These are phyloP conservation scores for Penicillium sp. DNA, from an alignment of 2,329 filamentous ascomycete species.

Conservation along the genomic window DNA sequence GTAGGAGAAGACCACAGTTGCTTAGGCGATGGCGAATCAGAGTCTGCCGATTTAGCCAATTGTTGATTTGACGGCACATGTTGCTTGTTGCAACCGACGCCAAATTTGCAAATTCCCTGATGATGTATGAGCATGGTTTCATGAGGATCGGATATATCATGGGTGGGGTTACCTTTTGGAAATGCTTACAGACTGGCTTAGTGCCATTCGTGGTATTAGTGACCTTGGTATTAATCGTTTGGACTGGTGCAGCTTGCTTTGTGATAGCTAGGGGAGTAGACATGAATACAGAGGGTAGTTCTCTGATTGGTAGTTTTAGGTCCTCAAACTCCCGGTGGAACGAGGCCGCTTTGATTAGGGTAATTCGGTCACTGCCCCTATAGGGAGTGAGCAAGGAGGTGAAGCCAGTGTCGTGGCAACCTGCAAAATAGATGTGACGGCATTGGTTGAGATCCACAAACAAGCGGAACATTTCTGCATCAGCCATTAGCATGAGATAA, in stretches of 20 bases:
- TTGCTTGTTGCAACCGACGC: slow-evolving; percentile 31
- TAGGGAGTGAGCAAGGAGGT: slow-evolving; percentile 57
- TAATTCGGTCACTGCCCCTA: slow-evolving; percentile 54
- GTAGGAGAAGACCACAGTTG: slow-evolving; percentile 11
- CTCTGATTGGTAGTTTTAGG: slow-evolving; percentile 52
- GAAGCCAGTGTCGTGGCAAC: slow-evolving; percentile 62
- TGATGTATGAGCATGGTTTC: neutral
- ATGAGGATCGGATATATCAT: neutral
- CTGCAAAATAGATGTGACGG: slow-evolving; percentile 64
- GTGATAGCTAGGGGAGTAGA: slow-evolving; percentile 34
- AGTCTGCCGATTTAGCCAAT: slow-evolving; percentile 17
- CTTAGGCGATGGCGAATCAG: slow-evolving; percentile 17
- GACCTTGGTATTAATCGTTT: slow-evolving; percentile 9
- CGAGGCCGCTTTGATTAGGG: slow-evolving; percentile 53
- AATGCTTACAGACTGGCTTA: slow-evolving; percentile 33
- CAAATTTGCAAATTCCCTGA: slow-evolving; percentile 36
- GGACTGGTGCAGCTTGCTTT: slow-evolving; percentile 1
- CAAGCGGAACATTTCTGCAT: slow-evolving; percentile 41
- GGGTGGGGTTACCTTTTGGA: slow-evolving; percentile 28
- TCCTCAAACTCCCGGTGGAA: slow-evolving; percentile 56
- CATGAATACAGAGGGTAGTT: slow-evolving; percentile 56
- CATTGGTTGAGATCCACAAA: slow-evolving; percentile 62
- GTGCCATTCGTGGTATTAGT: slow-evolving; percentile 4
- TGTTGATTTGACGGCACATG: slow-evolving; percentile 30
- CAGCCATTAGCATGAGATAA: slow-evolving; percentile 14